Evolutionary conservation across 176 grass and related monocot species (phyloP).

Genomic region (Tuctoria greenei): DNA sequence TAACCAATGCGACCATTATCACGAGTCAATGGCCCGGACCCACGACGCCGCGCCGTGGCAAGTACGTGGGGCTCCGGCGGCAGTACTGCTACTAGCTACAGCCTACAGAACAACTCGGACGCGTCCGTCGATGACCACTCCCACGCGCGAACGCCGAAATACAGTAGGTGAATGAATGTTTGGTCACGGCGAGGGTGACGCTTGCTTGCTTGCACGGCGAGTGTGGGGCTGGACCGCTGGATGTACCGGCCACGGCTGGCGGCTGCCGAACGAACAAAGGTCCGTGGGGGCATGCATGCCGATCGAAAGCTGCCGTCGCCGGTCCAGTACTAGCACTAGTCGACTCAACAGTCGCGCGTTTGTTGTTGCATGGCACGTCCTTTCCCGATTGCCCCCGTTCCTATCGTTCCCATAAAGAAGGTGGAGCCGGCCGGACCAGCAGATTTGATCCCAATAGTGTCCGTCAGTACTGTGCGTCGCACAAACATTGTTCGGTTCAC

Average conservation of each 20-base stretch:
- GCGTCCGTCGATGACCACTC: too few species aligned
- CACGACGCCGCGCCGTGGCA: not conserved
- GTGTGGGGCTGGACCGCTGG: not conserved
- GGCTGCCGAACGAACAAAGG: constrained; percentile 1
- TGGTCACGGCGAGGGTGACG: too few species aligned
- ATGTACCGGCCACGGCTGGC: too few species aligned
- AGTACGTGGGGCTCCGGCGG: not conserved
- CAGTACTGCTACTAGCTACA: too few species aligned
- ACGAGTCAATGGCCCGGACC: constrained; percentile 1
- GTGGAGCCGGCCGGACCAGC: constrained; percentile 29
- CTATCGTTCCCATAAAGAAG: constrained; percentile 2
- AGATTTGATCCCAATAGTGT: constrained; percentile 16
- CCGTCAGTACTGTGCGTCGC: not conserved
- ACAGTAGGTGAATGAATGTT: not conserved
- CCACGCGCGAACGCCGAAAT: not conserved
- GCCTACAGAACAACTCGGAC: too few species aligned
- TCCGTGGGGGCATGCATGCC: not conserved
- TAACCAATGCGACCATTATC: not conserved
- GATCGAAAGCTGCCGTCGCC: not conserved
- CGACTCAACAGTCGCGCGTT: constrained; percentile 1
- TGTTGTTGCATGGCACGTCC: constrained; percentile 12
- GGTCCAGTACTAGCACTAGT: not conserved
- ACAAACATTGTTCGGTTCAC: not conserved
- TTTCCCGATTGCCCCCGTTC: not conserved
- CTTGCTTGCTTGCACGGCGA: not conserved